These are phyloP conservation scores for Tuctoria greenei DNA, from an alignment of 176 grass and related monocot species.

Conservation along the genomic window DNA sequence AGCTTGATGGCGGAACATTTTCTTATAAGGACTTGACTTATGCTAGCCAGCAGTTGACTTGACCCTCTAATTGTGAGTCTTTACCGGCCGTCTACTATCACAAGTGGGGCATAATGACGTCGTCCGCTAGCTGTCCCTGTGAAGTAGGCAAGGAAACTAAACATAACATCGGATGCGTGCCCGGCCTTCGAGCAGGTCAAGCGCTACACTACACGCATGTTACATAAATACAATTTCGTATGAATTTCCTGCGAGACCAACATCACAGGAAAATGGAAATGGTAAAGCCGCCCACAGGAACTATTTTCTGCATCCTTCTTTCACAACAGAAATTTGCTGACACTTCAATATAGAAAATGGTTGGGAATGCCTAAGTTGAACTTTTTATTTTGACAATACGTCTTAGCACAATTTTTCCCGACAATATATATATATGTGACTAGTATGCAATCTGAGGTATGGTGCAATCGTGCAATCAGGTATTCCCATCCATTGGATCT, in stretches of 20 bases:
- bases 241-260: background rate
- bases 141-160: background rate
- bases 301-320: background rate
- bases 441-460: too few species aligned
- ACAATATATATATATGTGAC: too few species aligned
- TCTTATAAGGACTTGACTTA: background rate
- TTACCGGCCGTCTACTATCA: background rate
- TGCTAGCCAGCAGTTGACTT: background rate
- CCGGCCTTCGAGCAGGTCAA: background rate
- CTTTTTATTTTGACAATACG: too few species aligned
- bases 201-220: too few species aligned
- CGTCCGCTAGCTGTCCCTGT: background rate
- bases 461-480: too few species aligned
- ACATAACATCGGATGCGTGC: slow-evolving; percentile 2
- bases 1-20: background rate
- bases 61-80: background rate
- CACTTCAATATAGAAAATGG: too few species aligned
- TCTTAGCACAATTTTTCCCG: too few species aligned
- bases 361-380: too few species aligned
- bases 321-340: background rate
- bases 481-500: too few species aligned
- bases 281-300: background rate
- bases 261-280: background rate
- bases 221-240: background rate
- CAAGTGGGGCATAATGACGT: background rate